Base-by-base conservation (phyloP, 202 grass and related monocot genomes). In the Eragrostis tef region DNA sequence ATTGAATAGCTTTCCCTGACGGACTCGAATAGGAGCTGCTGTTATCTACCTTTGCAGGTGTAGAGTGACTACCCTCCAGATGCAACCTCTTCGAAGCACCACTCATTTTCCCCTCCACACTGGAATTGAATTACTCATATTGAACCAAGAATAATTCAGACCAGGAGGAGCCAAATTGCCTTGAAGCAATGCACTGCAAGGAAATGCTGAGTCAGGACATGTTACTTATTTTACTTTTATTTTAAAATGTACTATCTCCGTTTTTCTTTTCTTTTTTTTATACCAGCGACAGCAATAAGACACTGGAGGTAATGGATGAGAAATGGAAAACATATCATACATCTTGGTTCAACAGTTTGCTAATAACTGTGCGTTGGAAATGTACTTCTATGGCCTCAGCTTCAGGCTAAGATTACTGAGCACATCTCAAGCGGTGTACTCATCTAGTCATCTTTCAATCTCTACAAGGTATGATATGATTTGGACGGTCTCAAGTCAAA, bases 11-110 rank as follows among this genome's bases (percentile, higher is more conserved):
- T 72, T 91, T 94, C 47, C 88, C 80, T 71, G 88, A 76, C 73
- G 90, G 26, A 29, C 89, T 88, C 0, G 78, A 67, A 80, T 86
- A 89, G 48, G 85, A 75, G 63, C 79, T 57, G 60, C 82, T 78
- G 51, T 93, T 92, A 25, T 95, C 92, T 53, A 88, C 87, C 83
- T 98, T 98, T 15, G 24, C 63, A 6, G 88, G 88, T 65, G 88
- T 91, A 41, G 90, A 87, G 76, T 91, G 90, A 70, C 90, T 72
- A 41, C 84, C 88, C 45, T 94, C 95, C 20, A 93, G 88, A 50
- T 86, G 94, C 72, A 80, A 80, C 79, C 86, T 91, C 87, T 94
- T 93, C 62, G 95, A 90, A 80, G 79, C 60, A 64, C 88, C 88
- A 25, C 92, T 98, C 95, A 98, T 98, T 81, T 78, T 75, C n/a